Conservation (phyloP, 2,329 filamentous ascomycete genomes). For the Laburnicola sp. region DNA sequence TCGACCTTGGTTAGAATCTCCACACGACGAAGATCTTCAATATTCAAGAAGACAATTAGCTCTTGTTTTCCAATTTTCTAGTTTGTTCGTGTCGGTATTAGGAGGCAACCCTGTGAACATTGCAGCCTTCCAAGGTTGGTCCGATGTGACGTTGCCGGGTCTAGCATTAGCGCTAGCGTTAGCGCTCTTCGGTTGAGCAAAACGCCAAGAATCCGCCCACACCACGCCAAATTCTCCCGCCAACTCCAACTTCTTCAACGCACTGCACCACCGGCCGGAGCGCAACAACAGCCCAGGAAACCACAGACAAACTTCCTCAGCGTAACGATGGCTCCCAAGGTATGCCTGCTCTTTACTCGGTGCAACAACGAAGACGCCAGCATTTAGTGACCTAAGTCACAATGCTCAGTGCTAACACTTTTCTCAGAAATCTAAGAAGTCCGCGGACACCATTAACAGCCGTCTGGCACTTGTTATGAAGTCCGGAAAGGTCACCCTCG, state of each 20-base stretch:
- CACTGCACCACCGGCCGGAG: slow-evolving; percentile 9
- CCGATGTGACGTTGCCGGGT: too few species aligned
- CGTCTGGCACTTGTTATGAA: slow-evolving; percentile 72
- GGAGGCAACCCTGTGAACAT: too few species aligned
- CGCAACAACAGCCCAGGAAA: slow-evolving; percentile 11
- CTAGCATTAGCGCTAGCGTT: background rate
- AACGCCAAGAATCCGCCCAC: background rate
- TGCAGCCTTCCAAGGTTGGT: too few species aligned
- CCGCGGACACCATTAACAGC: slow-evolving; percentile 74
- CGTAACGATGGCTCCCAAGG: slow-evolving; percentile 35
- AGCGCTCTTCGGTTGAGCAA: background rate
- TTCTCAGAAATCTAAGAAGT: slow-evolving; percentile 79
- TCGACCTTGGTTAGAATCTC: background rate
- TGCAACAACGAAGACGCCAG: too few species aligned
- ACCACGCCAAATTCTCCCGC: background rate
- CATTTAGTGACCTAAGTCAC: too few species aligned
- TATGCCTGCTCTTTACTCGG: too few species aligned
- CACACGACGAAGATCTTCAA: background rate
- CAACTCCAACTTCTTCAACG: background rate
- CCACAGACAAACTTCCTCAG: slow-evolving; percentile 33
- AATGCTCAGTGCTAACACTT: too few species aligned
- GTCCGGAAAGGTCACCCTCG: slow-evolving; percentile 79
- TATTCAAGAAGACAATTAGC: too few species aligned
- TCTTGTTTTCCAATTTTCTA: too few species aligned
- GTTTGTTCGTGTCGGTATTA: too few species aligned